Conservation (phyloP, 805 yeast species). For the Spathaspora passalidarum region DNA sequence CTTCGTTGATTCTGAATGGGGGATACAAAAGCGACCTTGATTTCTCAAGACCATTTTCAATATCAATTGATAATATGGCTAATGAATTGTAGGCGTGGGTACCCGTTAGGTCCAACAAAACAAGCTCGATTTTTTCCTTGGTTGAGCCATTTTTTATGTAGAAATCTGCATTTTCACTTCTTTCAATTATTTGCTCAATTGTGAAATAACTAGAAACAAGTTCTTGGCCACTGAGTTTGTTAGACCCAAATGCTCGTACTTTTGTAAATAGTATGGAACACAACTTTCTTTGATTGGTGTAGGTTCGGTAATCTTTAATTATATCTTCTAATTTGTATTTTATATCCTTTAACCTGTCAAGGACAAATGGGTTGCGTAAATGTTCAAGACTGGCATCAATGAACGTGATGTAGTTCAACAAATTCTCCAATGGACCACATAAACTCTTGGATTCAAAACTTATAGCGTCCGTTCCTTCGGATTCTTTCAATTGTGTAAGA, state of each 20-base stretch:
- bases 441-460: constrained; percentile 12
- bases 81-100: constrained; percentile 29
- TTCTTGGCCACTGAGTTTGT: constrained; percentile 1
- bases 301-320: constrained; percentile 13
- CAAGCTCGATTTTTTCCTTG: constrained; percentile 23
- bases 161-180: constrained; percentile 23
- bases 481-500: not conserved
- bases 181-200: constrained; percentile 30
- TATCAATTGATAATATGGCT: constrained; percentile 28
- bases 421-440: constrained; percentile 27
- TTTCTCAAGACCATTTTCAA: constrained; percentile 3
- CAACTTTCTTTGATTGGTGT: constrained; percentile 17
- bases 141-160: constrained; percentile 11
- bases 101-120: constrained; percentile 30
- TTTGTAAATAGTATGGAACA: constrained; percentile 34
- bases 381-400: constrained; percentile 17
- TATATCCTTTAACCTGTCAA: constrained; percentile 25
- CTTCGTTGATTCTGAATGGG: constrained; percentile 40
- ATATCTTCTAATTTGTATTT: constrained; percentile 14
- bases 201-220: constrained; percentile 39
- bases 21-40: constrained; percentile 37
- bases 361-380: constrained; percentile 38
- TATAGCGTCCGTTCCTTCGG: constrained; percentile 7
- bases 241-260: constrained; percentile 25
- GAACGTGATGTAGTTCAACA: constrained; percentile 26